Base-by-base conservation (phyloP, 202 grass and related monocot species). In the Zoysia matrella region DNA sequence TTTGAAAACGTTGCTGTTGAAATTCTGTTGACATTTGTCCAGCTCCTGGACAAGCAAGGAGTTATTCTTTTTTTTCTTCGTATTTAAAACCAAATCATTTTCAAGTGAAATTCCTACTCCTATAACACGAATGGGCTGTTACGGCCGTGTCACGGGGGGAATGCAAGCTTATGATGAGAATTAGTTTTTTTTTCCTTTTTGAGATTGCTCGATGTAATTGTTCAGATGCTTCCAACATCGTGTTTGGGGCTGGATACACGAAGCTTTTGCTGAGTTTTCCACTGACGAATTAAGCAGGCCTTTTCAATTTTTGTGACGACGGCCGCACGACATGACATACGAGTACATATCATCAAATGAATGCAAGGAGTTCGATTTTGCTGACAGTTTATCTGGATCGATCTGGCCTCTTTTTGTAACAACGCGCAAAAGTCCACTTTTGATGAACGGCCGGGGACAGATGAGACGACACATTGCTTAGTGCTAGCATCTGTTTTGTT, bases 1-100 rank as follows among this genome's bases (percentile, higher is more conserved):
- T 8, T 44, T 65, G 2, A 30, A 16, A 7, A 39, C 22, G 56
- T 65, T 49, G 65, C 49, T 46, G 13, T 78, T 87, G 85, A 83
- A 67, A 73, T 51, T 44, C 48, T 8, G 11, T 78, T 67, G 80
- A 83, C 74, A 22, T 22, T 22, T 22, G 22, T 22, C 22, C 22
- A 22, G 22, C 22, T 22, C 22, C 22, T 22, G 22, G 22, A 22
- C 22, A 22, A 22, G 22, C 22, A 22, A 22, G 22, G 22, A 22
- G 22, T 22, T 22, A 22, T 22, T 22, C 22, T 22, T 22, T 22
- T 22, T 22, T 22, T 22, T 22, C 22, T 22, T 22, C 22, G 22
- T 22, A 22, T 22, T 22, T 22, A 22, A 22, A 22, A 22, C 22
- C 22, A 22, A 22, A 22, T 22, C 22, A 22, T 22, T 22, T 22